Evolutionary conservation across 331 rosid genomes (phyloP), one percentile per base, ranked within the genome.

Genomic region (Malus hybrid): DNA sequence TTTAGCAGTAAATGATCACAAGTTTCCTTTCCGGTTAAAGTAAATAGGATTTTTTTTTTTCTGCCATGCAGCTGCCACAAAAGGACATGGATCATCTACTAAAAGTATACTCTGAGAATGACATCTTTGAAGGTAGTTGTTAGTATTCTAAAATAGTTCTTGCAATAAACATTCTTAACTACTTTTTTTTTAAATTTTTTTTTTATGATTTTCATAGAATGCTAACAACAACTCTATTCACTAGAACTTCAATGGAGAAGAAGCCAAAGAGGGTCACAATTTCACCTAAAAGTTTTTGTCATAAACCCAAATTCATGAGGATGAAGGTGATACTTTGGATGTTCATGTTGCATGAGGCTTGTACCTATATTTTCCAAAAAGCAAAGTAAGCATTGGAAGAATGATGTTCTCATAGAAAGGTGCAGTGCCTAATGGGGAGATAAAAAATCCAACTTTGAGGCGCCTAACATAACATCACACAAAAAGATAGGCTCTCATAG

Each of bases 321-420:
- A 56, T 57, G 18, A 36, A 73, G 19, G 39, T 57, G 67, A 34
- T 8, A 7, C 9, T 63, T 33, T 14, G 39, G 64, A 72, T 34
- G 39, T 11, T 32, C 22, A 33, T 20, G 29, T 24, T 36, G 18
- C 42, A 73, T 0, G 56, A 73, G 39, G 12, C 39, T 60, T 6
- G 13, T 55, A 10, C 69, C 46, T 16, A 9, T 0, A 3, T 10
- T 36, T 42, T 73, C 42, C 69, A 63, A 1, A 74, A 29, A 46
- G 78, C 59, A 29, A 74, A 12, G 78, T 7, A 74, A 19, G 20
- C 10, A 52, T 18, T 52, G 3, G 16, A 65, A 33, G 27, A 9
- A n/a, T 33, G 69, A 33, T 32, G 46, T 18, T 32, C 69, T 65
- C 44, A 27, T 3, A 22, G 44, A 80, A 84, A 81, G 66, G 72